These are phyloP conservation scores for Entrophospora sp. DNA, from an alignment of 192 early-diverging fungal genomes.

Conservation along the genomic window DNA sequence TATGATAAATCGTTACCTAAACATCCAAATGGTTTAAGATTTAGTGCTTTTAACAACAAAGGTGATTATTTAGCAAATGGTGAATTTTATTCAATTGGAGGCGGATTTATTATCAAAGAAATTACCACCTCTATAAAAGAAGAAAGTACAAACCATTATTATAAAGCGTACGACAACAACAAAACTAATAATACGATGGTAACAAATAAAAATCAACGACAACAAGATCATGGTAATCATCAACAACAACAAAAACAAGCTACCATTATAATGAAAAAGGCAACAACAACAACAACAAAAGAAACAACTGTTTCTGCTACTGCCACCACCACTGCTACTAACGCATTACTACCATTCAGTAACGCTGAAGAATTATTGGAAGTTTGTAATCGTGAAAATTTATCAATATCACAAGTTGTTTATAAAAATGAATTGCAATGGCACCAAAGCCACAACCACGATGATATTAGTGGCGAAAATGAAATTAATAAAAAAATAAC, in stretches of 20 bases:
- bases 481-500: slow-evolving; percentile 69
- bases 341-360: slow-evolving; percentile 73
- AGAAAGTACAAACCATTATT: slow-evolving; percentile 51
- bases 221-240: slow-evolving; percentile 38
- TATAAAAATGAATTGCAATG: slow-evolving; percentile 90
- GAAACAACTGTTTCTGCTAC: slow-evolving; percentile 56
- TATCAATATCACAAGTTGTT: slow-evolving; percentile 94
- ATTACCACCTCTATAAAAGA: slow-evolving; percentile 58
- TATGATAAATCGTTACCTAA: slow-evolving; percentile 79
- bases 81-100: slow-evolving; percentile 94
- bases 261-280: too few relatives aligned
- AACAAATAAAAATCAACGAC: slow-evolving; percentile 50
- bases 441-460: too few relatives aligned
- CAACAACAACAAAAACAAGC: slow-evolving; percentile 63
- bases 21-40: slow-evolving; percentile 95
- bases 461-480: slow-evolving; percentile 62
- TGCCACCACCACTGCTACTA: slow-evolving; percentile 50
- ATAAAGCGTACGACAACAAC: slow-evolving; percentile 37
- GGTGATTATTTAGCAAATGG: slow-evolving; percentile 74
- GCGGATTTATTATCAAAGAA: slow-evolving; percentile 94
- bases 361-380: slow-evolving; percentile 70
- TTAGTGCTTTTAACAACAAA: slow-evolving; percentile 72
- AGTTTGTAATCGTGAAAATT: slow-evolving; percentile 70
- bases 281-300: too few relatives aligned
- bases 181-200: too few relatives aligned